A percentile compares a stretch with the other conserved stretches of the same genome.
Conservation (phyloP, 306 rosid genomes). For the Lupinus albus region DNA sequence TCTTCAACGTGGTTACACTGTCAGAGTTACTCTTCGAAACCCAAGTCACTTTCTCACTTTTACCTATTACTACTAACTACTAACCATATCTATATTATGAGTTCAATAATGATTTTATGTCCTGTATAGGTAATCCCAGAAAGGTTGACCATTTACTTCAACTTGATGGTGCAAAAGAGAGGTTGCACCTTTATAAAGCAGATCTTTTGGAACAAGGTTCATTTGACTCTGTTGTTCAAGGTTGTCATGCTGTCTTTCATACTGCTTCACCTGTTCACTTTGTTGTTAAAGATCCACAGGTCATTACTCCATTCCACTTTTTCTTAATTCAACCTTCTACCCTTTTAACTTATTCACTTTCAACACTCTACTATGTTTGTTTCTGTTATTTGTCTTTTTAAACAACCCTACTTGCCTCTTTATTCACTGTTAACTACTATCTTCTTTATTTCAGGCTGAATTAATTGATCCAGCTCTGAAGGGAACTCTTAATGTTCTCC, state of each 20-base stretch:
- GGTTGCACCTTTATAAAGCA: slow-evolving; percentile 51
- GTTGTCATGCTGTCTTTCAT: slow-evolving; percentile 58
- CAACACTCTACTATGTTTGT: no score
- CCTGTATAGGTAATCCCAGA: slow-evolving; percentile 38
- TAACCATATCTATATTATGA: no score
- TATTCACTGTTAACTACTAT: slow-evolving; percentile 20
- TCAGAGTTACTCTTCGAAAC: slow-evolving; percentile 58
- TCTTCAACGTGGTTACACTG: slow-evolving; percentile 54
- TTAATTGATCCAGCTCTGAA: slow-evolving; percentile 55
- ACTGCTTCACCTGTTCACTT: slow-evolving; percentile 47
- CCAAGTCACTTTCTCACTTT: slow-evolving; percentile 35
- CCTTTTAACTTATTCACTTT: no score
- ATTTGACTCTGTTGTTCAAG: slow-evolving; percentile 46
- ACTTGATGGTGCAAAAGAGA: slow-evolving; percentile 59
- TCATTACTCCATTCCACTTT: background rate
- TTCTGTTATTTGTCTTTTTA: background rate
- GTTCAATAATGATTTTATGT: no score
- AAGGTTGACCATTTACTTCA: slow-evolving; percentile 47
- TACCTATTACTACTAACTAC: background rate
- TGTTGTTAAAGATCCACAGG: slow-evolving; percentile 49
- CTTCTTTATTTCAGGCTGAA: slow-evolving; percentile 43
- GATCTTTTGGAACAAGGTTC: slow-evolving; percentile 55
- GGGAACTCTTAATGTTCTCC: slow-evolving; percentile 57
- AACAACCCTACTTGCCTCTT: background rate
- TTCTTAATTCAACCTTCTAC: background rate